Evolutionary conservation across 139 green algal genomes (phyloP), one percentile per base, ranked within the genome.

Genomic region (Chlorella sp.): DNA sequence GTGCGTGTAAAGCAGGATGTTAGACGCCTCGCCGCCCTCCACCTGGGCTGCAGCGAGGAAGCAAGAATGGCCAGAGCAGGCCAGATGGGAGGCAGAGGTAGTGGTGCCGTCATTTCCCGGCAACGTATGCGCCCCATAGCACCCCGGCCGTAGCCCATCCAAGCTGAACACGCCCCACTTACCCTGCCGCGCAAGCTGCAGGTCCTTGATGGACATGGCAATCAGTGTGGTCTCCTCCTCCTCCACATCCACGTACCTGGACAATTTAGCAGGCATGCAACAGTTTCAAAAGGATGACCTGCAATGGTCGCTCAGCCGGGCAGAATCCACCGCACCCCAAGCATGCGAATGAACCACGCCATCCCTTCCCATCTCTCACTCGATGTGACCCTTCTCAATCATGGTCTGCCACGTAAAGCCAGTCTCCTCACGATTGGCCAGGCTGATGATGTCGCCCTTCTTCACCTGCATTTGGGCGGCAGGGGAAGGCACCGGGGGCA

Each of bases 141-240:
- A n/a, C n/a, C n/a, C n/a, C n/a, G n/a, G n/a, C n/a, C n/a, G n/a
- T n/a, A n/a, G n/a, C n/a, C n/a, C n/a, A n/a, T 11, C 44, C 60
- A 67, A 6, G 5, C 25, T 68, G 26, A 30, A 4, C 9, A 26
- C n/a, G 23, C n/a, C 28, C 65, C 64, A 17, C 83, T 44, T 67
- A 82, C 81, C 80, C 67, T 65, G 73, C 56, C 87, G 67, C 69
- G 93, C 93, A n/a, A 78, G 81, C 26, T 86, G 85, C 70, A 98
- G 82, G 86, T 98, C 94, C 36, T 88, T 81, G 60, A 97, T 93
- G 32, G 88, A 96, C 98, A 99, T 99, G 51, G 97, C 92, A 80
- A 99, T 99, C 96, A 99, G 98, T 28, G 97, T 98, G 0, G 96
- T 99, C 90, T 99, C 97, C 92, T 99, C 97, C 91, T 99, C 97